Conservation (phyloP, 108 stramenopile genomes). For the Seminavis robusta region DNA sequence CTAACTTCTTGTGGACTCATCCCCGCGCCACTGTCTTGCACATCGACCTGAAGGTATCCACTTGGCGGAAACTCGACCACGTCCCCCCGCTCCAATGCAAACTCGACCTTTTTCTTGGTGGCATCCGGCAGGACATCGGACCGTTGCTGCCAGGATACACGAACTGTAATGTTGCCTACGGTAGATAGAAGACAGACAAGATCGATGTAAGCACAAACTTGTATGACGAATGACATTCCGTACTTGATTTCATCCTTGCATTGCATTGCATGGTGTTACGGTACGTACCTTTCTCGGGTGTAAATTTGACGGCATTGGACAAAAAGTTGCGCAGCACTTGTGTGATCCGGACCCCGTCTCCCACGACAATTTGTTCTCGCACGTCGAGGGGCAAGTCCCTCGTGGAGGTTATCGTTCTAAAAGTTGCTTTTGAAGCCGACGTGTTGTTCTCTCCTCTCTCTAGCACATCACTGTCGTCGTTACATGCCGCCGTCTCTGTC, state of each 20-base stretch:
- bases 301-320: constrained; percentile 65
- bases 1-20: constrained; percentile 36
- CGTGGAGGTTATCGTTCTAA: too few species aligned
- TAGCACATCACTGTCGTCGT: background rate
- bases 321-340: constrained; percentile 54
- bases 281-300: constrained; percentile 9
- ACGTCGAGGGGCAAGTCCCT: background rate
- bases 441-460: background rate
- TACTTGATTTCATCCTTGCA: background rate
- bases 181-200: background rate
- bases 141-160: too few species aligned
- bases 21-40: constrained; percentile 60
- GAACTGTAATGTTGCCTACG: too few species aligned
- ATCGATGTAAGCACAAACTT: background rate
- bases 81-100: background rate
- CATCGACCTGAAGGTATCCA: constrained; percentile 28
- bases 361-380: constrained; percentile 22
- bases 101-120: background rate
- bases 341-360: constrained; percentile 31
- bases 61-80: background rate
- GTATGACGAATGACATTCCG: background rate
- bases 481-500: background rate
- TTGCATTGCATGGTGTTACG: background rate
- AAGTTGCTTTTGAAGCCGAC: too few species aligned
- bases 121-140: too few species aligned